These are phyloP conservation scores for Primulina tabacum DNA, from an alignment of 257 asterid species.

Conservation along the genomic window DNA sequence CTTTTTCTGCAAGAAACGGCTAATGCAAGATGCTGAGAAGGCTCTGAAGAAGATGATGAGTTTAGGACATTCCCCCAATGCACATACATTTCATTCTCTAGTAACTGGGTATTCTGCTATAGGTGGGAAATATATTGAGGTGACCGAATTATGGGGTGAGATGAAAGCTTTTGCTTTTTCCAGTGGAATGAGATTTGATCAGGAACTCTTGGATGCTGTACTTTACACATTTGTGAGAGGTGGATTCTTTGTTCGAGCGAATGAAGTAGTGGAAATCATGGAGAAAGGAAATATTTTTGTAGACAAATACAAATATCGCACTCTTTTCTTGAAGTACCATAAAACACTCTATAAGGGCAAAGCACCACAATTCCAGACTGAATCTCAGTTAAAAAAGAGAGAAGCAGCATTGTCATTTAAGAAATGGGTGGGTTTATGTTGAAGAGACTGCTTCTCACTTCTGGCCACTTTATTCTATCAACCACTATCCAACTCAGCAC, in stretches of 20 bases:
- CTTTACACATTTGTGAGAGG: conserved; percentile 90
- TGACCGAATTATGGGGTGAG: conserved; percentile 88
- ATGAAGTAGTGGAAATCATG: conserved; percentile 77
- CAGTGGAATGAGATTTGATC: conserved; percentile 76
- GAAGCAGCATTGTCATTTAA: conserved; percentile 78
- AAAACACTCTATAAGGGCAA: conserved; percentile 68
- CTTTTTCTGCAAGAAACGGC: conserved; percentile 84
- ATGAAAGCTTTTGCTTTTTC: conserved; percentile 64
- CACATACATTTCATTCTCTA: conserved; percentile 85
- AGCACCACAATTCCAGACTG: conserved; percentile 77
- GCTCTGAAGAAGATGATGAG: conserved; percentile 86
- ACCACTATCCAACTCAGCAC: neutral
- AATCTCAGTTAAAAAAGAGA: conserved; percentile 69
- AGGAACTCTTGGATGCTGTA: conserved; percentile 77
- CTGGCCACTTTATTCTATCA: conserved; percentile 6
- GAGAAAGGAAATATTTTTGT: conserved; percentile 70
- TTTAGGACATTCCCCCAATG: conserved; percentile 74
- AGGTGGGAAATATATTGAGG: conserved; percentile 86
- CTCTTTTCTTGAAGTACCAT: conserved; percentile 78
- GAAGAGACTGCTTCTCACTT: conserved; percentile 7
- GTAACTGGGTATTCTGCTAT: conserved; percentile 81
- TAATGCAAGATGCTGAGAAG: conserved; percentile 91
- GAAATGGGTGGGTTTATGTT: conserved; percentile 76
- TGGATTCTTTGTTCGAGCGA: conserved; percentile 78
- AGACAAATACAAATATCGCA: conserved; percentile 83